Percentiles rank a stretch among this genome's conserved stretches.
Conservation (phyloP, 805 yeast species). For the Jamesozyma spencerorum region DNA sequence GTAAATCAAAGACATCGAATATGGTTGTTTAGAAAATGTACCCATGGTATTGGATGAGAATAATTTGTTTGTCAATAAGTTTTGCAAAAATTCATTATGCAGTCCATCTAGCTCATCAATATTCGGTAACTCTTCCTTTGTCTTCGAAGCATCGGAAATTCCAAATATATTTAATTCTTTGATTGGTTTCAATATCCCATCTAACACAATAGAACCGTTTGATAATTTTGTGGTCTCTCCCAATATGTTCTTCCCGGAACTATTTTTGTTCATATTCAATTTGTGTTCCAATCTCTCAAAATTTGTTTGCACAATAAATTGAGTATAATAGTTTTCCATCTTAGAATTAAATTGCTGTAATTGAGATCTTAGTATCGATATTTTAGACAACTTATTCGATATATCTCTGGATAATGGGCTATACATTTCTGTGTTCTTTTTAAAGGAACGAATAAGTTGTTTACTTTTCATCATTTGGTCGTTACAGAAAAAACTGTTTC, state of each 20-base stretch:
- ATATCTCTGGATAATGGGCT: constrained; percentile 25
- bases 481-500: constrained; percentile 46
- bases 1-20: constrained; percentile 35
- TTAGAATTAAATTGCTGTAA: constrained; percentile 28
- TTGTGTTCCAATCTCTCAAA: constrained; percentile 27
- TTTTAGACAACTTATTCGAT: constrained; percentile 21
- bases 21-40: constrained; percentile 31
- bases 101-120: constrained; percentile 41
- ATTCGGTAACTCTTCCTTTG: constrained; percentile 18
- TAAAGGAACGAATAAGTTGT: constrained; percentile 26
- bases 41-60: constrained; percentile 24
- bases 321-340: constrained; percentile 27
- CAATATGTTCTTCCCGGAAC: constrained; percentile 22
- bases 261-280: constrained; percentile 26
- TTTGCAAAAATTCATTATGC: constrained; percentile 29
- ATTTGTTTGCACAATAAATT: constrained; percentile 27
- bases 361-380: constrained; percentile 27
- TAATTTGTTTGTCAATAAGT: constrained; percentile 20
- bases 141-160: not conserved
- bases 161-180: constrained; percentile 10
- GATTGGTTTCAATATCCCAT: constrained; percentile 28
- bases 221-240: constrained; percentile 25
- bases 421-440: constrained; percentile 7
- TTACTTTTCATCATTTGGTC: constrained; percentile 38
- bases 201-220: constrained; percentile 21